These are phyloP conservation scores for Nicotiana tabacum DNA, from an alignment of 257 asterid species.

Conservation along the genomic window DNA sequence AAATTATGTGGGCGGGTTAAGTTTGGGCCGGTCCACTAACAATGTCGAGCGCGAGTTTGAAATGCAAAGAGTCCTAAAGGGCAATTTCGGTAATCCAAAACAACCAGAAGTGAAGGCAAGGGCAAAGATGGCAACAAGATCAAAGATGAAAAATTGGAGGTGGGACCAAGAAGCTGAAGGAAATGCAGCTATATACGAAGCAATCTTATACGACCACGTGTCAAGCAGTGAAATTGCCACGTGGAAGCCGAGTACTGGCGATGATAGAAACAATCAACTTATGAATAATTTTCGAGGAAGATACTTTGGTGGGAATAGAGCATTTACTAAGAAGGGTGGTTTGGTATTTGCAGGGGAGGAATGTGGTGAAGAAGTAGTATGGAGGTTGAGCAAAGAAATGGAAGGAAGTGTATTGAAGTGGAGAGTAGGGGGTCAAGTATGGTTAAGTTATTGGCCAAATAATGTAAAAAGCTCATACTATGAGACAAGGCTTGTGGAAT, in stretches of 20 bases:
- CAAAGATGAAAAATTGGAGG: constrained; percentile 73
- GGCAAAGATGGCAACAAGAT: constrained; percentile 48
- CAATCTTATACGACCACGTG: constrained; percentile 49
- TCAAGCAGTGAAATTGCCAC: constrained; percentile 61
- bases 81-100: constrained; percentile 40
- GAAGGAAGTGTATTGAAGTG: constrained; percentile 89
- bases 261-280: constrained; percentile 7
- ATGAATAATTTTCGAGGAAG: constrained; percentile 33
- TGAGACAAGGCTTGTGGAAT: constrained; percentile 69
- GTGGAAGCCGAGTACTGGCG: constrained; percentile 46
- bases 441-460: constrained; percentile 77
- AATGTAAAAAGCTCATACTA: constrained; percentile 33
- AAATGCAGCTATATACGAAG: constrained; percentile 58
- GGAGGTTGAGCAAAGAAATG: constrained; percentile 79
- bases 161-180: constrained; percentile 94
- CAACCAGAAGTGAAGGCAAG: constrained; percentile 43
- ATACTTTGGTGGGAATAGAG: constrained; percentile 45
- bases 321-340: constrained; percentile 68
- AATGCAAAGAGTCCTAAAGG: constrained; percentile 55
- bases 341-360: constrained; percentile 66
- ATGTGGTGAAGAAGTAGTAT: constrained; percentile 45
- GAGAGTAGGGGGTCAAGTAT: constrained; percentile 78
- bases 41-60: constrained; percentile 58
- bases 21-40: constrained; percentile 68
- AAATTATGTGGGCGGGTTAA: constrained; percentile 63